Base-by-base conservation (phyloP, 2,329 filamentous ascomycete genomes). In the Scedosporium apiospermum region DNA sequence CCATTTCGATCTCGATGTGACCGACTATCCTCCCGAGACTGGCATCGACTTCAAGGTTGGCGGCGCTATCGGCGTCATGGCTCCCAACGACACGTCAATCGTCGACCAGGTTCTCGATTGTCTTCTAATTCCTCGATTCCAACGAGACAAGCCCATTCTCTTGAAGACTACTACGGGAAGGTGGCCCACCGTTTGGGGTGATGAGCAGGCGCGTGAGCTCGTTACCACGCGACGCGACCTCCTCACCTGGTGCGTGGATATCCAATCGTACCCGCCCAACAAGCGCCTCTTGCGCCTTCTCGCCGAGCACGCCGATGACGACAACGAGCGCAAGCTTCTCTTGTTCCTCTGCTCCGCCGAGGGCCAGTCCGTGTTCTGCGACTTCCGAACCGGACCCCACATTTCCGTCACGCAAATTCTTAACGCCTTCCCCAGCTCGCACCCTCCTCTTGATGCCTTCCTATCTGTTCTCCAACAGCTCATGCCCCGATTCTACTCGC, bases 171-270 rank as follows among this genome's bases (percentile, higher is more conserved):
- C 82, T 42, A 84, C 82, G 65, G 93, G 93, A 41, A 84, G 95
- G 59, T 99, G 93, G 93, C 95, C 95, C 3, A 99, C 95, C 0
- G 96, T 99, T 59, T 99, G 95, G 95, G 95, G 93, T 51, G 91
- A 96, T 2, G 93, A 98, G 21, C 77, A 90, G 74, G 76, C 93
- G 6, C 86, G 95, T 63, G 88, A 95, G 72, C 80, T 99, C n/a
- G 80, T 93, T 63, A 96, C 93, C 3, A 98, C 93, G 0, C 87
- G 93, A 58, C 84, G 93, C 59, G 93, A 96, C 72, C 80, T 99
- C n/a, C 80, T 99, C 62, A 96, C 89, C 9, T 99, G 95, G 95
- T 97, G 93, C 72, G 88, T 89, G 27, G 95, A 99, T 73, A 86
- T 98, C 65, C 92, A 97, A 74, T 96, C 91, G 14, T 92, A 93